Evolutionary conservation across 306 rosid genomes (phyloP), one percentile per base, ranked within the genome.

Genomic region (Dryas alaskensis): DNA sequence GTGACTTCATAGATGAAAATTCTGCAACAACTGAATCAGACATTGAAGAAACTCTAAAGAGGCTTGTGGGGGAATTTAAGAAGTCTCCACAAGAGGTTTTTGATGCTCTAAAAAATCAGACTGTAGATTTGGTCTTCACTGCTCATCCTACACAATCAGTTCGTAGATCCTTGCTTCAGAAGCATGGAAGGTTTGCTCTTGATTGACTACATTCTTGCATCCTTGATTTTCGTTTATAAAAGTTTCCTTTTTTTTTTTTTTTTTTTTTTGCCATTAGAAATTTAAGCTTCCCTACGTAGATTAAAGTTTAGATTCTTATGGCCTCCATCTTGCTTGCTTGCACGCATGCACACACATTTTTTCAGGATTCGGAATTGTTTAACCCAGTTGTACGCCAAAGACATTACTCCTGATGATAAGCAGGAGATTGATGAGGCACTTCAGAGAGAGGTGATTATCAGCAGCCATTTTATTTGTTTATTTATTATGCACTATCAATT

Each of bases 131-230:
- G 76, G 99, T 95, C 78, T 89, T 95, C 57, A 95, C 99, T 46
- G 99, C 99, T 58, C 99, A 95, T 83, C 99, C 99, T 61, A 95
- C 99, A 57, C 99, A 95, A 83, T 92, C 99, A 0, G 79, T 95
- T 60, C 98, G 99, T 54, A 81, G 99, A 78, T 95, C 99, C 46
- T 92, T 95, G 82, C 99, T 95, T 85, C 98, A 95, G 78, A 95
- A 95, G 87, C 99, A 95, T 59, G 98, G 81, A 81, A 92, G 99
- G 99, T 95, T 81, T 71, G 87, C 64, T 55, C 39, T 22, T 19
- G n/a, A 50, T 22, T 60, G 62, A 53, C 57, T 44, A 78, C 31
- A 39, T 5, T 61, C 27, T 74, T 25, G 50, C 25, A n/a, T 63
- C 55, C 50, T 19, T 27, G 42, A 25, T 40, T 57, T 48, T 48